Evolutionary conservation across 2,329 filamentous ascomycete genomes (phyloP), one percentile per base, ranked within the genome.

Genomic region (Aspergillus sp.): DNA sequence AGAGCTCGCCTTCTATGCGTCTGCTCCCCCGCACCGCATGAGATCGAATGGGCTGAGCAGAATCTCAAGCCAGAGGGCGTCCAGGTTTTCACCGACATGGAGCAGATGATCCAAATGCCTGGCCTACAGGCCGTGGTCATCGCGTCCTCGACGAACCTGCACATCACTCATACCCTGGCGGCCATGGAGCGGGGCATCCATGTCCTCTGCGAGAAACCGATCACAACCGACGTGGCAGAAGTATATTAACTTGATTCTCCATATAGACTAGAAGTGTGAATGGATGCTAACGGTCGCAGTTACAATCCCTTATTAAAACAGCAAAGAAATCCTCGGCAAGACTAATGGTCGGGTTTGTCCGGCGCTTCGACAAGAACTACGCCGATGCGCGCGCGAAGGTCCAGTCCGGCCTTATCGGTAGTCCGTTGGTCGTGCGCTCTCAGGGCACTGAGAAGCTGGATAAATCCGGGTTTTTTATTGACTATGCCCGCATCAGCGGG

Each of bases 381-480:
- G 79, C 84, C 55, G 80, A 86, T 50, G 87, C 86, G 19, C 79
- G 77, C 66, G 64, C 73, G 17, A 81, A 83, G 63, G 79, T 84
- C 66, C 68, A 78, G n/a, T 64, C 70, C 0, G 86, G 86, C 14
- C 65, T 77, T 31, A 87, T 89, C 61, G 87, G 86, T 7, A 76
- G 79, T 0, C 82, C 85, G 2, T 80, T 82, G 6, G 77, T 89
- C 44, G 77, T 89, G 63, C 84, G 85, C 62, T 84, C 80, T 44
- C 86, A 89, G 71, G 89, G 86, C 0, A 88, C 85, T 72, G 86
- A 89, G 73, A 86, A 84, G 68, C 79, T 84, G 55, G 85, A 88
- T 59, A 82, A 85, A 0, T 79, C 79, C 0, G 86, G 86, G 46
- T 89, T 88, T 78, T 89, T 89, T 70, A 85, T 90, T 55, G 77